A percentile compares a stretch with the other conserved stretches of the same genome.
Evolutionary conservation across 2,329 filamentous ascomycete genomes (phyloP).

Genomic region (Colletotrichum karsti): DNA sequence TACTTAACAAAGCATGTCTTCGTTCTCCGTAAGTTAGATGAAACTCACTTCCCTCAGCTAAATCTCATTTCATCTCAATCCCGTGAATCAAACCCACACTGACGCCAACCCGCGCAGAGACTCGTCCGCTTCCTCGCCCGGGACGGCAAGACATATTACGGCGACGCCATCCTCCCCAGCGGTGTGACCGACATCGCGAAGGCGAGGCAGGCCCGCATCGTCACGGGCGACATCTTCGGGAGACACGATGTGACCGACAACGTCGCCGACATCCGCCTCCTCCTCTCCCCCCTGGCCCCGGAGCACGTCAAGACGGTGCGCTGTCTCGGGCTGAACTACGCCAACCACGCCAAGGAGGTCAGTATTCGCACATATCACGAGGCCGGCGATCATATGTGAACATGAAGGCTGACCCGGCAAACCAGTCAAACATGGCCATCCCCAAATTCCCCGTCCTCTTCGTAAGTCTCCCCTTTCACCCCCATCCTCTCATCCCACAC

Average conservation of each 20-base stretch:
- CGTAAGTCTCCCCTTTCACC: slow-evolving; percentile 52
- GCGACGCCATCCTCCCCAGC: slow-evolving; percentile 74
- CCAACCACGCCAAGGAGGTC: slow-evolving; percentile 74
- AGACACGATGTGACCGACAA: slow-evolving; percentile 70
- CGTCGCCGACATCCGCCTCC: slow-evolving; percentile 60
- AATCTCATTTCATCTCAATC: too few relatives aligned
- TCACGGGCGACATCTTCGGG: slow-evolving; percentile 73
- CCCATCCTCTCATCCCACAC: not conserved
- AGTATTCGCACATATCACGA: not conserved
- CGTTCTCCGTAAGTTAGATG: slow-evolving; percentile 58
- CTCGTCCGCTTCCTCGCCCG: slow-evolving; percentile 78
- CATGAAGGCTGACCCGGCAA: not conserved
- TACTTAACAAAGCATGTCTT: slow-evolving; percentile 6
- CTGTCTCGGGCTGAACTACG: slow-evolving; percentile 78
- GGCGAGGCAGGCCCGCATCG: slow-evolving; percentile 67
- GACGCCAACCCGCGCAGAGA: slow-evolving; percentile 57
- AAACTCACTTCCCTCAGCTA: not conserved
- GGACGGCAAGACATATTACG: slow-evolving; percentile 76
- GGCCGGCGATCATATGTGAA: too few relatives aligned
- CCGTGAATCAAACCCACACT: slow-evolving; percentile 4
- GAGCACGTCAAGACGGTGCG: slow-evolving; percentile 73
- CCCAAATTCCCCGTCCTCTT: slow-evolving; percentile 79
- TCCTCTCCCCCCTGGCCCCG: slow-evolving; percentile 71
- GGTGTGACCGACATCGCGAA: slow-evolving; percentile 69
- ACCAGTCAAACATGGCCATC: slow-evolving; percentile 68